Evolutionary conservation across 139 green algal genomes (phyloP), one percentile per base, ranked within the genome.

Genomic region (Edaphochlamys debaryana): DNA sequence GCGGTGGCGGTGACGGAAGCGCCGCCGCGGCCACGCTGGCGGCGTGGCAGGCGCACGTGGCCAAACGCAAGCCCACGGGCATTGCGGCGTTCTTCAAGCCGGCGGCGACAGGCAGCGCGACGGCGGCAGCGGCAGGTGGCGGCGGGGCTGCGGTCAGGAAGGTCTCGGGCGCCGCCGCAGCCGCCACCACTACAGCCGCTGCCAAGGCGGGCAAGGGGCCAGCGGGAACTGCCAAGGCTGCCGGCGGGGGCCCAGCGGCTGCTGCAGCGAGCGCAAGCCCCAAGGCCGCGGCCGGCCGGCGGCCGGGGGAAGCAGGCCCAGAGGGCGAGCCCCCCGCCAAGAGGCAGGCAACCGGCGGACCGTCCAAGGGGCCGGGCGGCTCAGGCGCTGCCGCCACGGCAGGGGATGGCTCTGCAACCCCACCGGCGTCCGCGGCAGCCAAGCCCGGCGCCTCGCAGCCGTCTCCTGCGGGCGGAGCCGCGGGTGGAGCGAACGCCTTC

Each of bases 71-170:
- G 67, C 1, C 36, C 3, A 38, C 36, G n/a, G 50, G 50, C 29
- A 77, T 85, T 1, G 40, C 56, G 17, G 66, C 52, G 19, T 64
- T 67, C 34, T 72, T 69, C 70, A 86, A 79, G 72, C 41, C 79
- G 3, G 67, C 30, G 23, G 67, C 48, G 42, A 60, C 58, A 15
- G 56, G 45, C 45, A n/a, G 58, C 42, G n/a, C n/a, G 34, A 38
- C 27, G 34, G n/a, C 52, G 37, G 48, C 67, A 79, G 72, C 74
- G 38, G 67, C 62, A 76, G 67, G 56, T 32, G 19, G 76, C 34
- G 29, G 32, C 54, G 34, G 50, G 69, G 69, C 9, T 66, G 27
- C 48, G 48, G 50, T 25, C n/a, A 30, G 50, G 50, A 63, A 63
- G 2, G 56, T 25, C n/a, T 1, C 25, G 1, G 56, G 25, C 1